Base-by-base conservation (phyloP, 495 filamentous ascomycete genomes). In the Talaromyces ruber region DNA sequence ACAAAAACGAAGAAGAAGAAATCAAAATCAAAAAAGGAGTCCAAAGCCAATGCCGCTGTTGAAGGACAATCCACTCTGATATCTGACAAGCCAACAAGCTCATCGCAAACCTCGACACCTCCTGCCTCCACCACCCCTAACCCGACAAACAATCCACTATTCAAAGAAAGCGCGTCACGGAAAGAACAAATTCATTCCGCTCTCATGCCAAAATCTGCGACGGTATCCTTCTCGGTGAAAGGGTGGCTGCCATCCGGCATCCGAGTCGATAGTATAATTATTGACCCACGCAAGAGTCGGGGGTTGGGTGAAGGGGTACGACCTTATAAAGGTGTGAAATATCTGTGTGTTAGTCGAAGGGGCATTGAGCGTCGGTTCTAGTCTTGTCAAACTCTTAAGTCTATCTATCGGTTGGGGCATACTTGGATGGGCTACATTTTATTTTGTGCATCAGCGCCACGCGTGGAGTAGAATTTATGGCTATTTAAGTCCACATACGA, bases 261-360 rank as follows among this genome's bases (percentile, higher is more conserved):
- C 62, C 92, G 85, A 69, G 92, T 99, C 2, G 94, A 98, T 58
- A 92, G 90, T 67, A 81, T 99, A 59, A 80, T 84, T 34, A 81
- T 99, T 53, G 92, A 97, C 68, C 78, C 82, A n/a, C 86, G 90
- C 66, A 92, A 86, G 76, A 95, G 91, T 74, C 82, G 87, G 29
- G 94, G 94, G 3, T 64, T 99, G 11, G 92, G 91, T 0, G 90
- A 96, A 66, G 85, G 88, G 11, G 84, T 98, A 50, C 93, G 90
- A 72, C 94, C 95, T 45, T 99, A 96, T 73, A 99, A 98, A 77
- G 95, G 94, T 12, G 94, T 98, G 53, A 99, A 98, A 75, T 99
- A 99, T 74, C 71, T 98, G 61, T 96, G 92, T 65, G 85, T 94
- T 29, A 97, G 92, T 74, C 86, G 84, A 64, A 85, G 84, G 50